Base-by-base conservation (phyloP, 768 basidiomycete species). In the Lyophyllum atratum region DNA sequence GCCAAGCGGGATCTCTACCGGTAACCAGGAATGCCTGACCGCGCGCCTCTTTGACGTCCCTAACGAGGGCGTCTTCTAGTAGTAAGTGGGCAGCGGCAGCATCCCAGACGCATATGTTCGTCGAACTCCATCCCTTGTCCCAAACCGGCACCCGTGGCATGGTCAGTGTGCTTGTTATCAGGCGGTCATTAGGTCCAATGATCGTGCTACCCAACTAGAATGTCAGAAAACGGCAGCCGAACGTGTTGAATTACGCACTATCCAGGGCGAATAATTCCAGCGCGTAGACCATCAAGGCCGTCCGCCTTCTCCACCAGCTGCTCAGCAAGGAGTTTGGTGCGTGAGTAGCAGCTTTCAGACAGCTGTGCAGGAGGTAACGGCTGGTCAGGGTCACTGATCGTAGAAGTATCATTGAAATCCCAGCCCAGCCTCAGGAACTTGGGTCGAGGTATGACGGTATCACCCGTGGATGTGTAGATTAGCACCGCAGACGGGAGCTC, bases 251-350 rank as follows among this genome's bases (percentile, higher is more conserved):
- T 11, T 10, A 63, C 70, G 52, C 47, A 75, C 74, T 61, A 66
- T 39, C 70, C 72, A 4, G 74, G 74, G 15, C 72, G 68, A 37
- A 75, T 49, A 22, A 70, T 66, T 1, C 69, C 82, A 3, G 85
- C 85, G 48, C 74, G 66, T 11, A 86, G 67, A 9, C 75, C 75
- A 4, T 71, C 71, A 49, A 73, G 66, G 4, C 74, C 76, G 63
- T 85, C 83, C n/a, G 84, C 82, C 0, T 69, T 71, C n/a, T 81
- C 67, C 5, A 86, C 80, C 34, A 84, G 68, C 63, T 76, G 70
- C 66, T 86, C 84, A 1, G 82, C 84, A 52, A 75, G 62, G 10
- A 77, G 75, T 66, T 86, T 86, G 40, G 84, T 83, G 39, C 75
- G 73, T 62, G 81, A 80, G 65, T 87, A 87, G 24, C 78, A 78